Evolutionary conservation across 164 flowering plant species (phyloP).

Genomic region (Warburgia ugandensis): DNA sequence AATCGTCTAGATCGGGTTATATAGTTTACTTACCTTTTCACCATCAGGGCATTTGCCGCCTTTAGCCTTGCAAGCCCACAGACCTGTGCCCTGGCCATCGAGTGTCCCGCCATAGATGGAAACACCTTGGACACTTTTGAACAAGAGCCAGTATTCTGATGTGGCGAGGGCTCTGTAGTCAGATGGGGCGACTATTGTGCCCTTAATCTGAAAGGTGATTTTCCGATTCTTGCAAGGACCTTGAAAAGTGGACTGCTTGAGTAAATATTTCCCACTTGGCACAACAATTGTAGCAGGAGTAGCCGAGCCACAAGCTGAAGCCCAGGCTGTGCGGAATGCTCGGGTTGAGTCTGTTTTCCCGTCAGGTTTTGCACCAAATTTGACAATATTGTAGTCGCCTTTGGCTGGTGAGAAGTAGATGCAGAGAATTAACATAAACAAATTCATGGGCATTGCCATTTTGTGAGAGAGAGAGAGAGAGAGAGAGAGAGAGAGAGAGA

Average conservation of each 20-base stretch:
- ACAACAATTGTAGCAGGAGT: slow-evolving; percentile 16
- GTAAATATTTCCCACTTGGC: slow-evolving; percentile 19
- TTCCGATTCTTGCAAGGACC: slow-evolving; percentile 20
- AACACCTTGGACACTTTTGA: slow-evolving; percentile 15
- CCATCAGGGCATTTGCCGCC: slow-evolving; percentile 16
- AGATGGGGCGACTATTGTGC: slow-evolving; percentile 23
- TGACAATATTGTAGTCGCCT: slow-evolving; percentile 14
- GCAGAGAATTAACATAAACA: slow-evolving; percentile 9
- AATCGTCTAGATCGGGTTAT: too few species aligned
- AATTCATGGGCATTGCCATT: too few species aligned
- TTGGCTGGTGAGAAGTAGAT: slow-evolving; percentile 1
- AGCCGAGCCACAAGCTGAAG: slow-evolving; percentile 17
- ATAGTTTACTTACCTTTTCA: slow-evolving; percentile 14
- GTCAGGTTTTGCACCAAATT: slow-evolving; percentile 19
- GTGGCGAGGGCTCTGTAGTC: slow-evolving; percentile 9
- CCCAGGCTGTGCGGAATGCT: slow-evolving; percentile 22
- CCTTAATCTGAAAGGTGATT: slow-evolving; percentile 14
- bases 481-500: background rate
- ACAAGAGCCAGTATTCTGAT: slow-evolving; percentile 16
- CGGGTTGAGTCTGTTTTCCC: slow-evolving; percentile 14
- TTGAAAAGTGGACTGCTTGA: slow-evolving; percentile 13
- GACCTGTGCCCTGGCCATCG: slow-evolving; percentile 15
- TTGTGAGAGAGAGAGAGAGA: background rate
- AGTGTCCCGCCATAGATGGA: slow-evolving; percentile 17
- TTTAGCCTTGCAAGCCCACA: slow-evolving; percentile 21